Base-by-base conservation (phyloP, 768 basidiomycete genomes). In the Clitopilus hobsonii region DNA sequence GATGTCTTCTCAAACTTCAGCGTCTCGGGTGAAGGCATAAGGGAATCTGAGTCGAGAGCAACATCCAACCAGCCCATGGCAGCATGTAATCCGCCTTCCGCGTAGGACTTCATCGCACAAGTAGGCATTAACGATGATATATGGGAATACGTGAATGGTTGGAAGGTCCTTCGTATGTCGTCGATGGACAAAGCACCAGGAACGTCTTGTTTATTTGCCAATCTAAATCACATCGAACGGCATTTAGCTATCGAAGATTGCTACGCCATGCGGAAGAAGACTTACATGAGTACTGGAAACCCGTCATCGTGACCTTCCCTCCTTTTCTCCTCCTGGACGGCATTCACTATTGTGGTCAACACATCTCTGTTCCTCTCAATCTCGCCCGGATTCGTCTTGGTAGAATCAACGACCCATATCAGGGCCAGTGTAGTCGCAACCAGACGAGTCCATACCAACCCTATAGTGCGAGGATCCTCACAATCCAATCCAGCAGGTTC, bases 321-420 rank as follows among this genome's bases (percentile, higher is more conserved):
- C 11, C 45, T 38, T 58, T 56, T 51, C 27, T 50, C 57, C 7
- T 30, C 16, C 45, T 64, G 58, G 8, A 62, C 3, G 8, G 30
- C 45, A 11, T 25, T 66, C 28, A 83, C 58, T 62, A n/a, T n/a
- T n/a, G n/a, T n/a, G n/a, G n/a, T n/a, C n/a, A n/a, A n/a, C n/a
- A n/a, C n/a, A n/a, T n/a, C n/a, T n/a, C n/a, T n/a, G n/a, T n/a
- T n/a, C n/a, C 84, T 83, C 1, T 67, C 53, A 18, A 86, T 68
- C 47, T 76, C 70, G 29, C 79, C 75, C 50, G 72, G 65, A n/a
- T n/a, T n/a, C n/a, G n/a, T n/a, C 58, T 83, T 79, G 53, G 72
- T 72, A 32, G 78, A 78, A 64, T 88, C 83, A 26, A 88, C 80
- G n/a, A 85, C 70, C 76, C 83, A 87, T 59, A 88, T 77, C 63